Evolutionary conservation across 2,329 filamentous ascomycete species (phyloP), one percentile per base, ranked within the genome.

Genomic region (Neophaeococcomyces mojaviensis): DNA sequence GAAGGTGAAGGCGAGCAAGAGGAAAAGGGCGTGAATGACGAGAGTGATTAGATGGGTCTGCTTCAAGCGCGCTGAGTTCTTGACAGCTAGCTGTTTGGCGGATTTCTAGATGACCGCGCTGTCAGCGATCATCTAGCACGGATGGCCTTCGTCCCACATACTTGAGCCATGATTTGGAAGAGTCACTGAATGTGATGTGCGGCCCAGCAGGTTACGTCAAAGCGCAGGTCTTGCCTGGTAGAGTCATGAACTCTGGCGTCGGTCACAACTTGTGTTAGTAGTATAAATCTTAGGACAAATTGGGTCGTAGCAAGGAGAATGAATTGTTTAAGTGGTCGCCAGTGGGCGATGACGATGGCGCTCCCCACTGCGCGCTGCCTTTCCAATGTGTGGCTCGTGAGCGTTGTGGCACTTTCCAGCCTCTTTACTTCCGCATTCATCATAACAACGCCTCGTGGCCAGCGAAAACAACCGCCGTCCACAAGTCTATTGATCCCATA

Each of bases 11-110:
- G 85, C 80, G 49, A 84, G 76, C 42, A 88, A 61, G 48, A 94
- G 72, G 71, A 90, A 96, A 61, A 88, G 61, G 48, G 64, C 60
- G 64, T 97, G 88, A 61, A 94, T 70, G 55, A 70, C 61, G 50
- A 86, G 71, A 37, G 87, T 82, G 51, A 85, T 84, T 46, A 86
- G 71, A 64, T 95, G 90, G 20, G 92, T 86, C 61, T 81, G 86
- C 61, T 84, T 86, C 38, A 98, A 81, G 35, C 84, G 74, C 28
- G 79, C 72, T 38, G 78, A 73, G 66, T 97, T 97, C 68, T 84
- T 79, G 57, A 84, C 84, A 47, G 92, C 92, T 46, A 82, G 76
- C 34, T 75, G 72, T 59, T 73, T 73, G 53, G 68, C 64, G 48
- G 70, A 69, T 72, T 71, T 73, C 69, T 73, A 46, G 18, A 20